phyloP scores from a whole-genome alignment of 805 yeast species.

The Deakozyma indianensis region DNA sequence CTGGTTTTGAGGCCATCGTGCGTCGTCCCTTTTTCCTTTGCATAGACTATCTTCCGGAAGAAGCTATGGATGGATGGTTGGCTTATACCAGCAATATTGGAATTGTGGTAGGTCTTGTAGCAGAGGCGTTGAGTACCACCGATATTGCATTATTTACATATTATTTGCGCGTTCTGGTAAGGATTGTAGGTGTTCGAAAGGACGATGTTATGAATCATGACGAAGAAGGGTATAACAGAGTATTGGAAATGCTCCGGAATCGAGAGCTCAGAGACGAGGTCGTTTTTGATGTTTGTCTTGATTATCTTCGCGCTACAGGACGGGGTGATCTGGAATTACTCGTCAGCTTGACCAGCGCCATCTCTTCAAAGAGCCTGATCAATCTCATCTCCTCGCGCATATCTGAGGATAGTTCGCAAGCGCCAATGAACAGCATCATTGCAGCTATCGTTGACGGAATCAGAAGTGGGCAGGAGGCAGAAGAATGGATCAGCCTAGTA shows the following conservation, averaged over 20 bases:
- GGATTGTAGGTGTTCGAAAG: neutral
- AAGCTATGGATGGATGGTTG: neutral
- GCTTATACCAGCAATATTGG: neutral
- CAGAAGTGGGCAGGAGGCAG: neutral
- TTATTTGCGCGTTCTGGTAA: neutral
- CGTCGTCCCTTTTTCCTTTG: neutral
- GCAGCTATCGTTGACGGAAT: neutral
- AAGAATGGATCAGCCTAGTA: neutral
- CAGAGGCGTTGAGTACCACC: neutral
- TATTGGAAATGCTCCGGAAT: constrained; percentile 13
- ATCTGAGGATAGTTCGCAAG: neutral
- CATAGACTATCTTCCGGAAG: neutral
- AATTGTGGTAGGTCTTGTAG: neutral
- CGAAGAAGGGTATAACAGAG: constrained; percentile 6
- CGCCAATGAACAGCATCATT: neutral
- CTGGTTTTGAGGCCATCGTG: neutral
- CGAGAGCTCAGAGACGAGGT: constrained; percentile 5
- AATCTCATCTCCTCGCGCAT: neutral
- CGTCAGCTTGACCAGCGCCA: neutral
- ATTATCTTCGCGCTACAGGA: neutral
- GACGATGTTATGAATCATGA: neutral
- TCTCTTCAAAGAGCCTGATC: neutral
- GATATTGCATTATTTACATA: neutral
- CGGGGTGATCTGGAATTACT: neutral
- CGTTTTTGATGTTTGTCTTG: neutral